Conservation (phyloP, 495 filamentous ascomycete species). For the Penicillium cataractarum region DNA sequence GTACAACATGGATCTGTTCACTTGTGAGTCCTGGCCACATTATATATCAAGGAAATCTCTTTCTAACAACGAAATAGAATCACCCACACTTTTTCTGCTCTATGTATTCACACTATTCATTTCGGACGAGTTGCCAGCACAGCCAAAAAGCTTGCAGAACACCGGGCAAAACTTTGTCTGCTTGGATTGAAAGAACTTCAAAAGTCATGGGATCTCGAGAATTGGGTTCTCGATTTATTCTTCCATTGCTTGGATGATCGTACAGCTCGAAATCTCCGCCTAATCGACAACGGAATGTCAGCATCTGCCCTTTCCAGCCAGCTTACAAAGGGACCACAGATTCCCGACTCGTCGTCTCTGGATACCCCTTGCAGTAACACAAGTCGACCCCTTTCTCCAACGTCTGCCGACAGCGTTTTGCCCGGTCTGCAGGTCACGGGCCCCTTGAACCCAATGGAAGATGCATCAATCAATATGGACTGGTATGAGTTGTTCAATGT, state of each 20-base stretch:
- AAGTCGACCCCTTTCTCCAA: background rate
- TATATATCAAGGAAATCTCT: background rate
- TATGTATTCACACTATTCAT: constrained; percentile 53
- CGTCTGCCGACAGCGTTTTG: background rate
- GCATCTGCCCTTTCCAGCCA: constrained; percentile 4
- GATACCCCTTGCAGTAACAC: background rate
- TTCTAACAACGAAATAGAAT: constrained; percentile 33
- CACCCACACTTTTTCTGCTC: constrained; percentile 50
- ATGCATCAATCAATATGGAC: constrained; percentile 32
- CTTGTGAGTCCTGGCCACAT: constrained; percentile 29
- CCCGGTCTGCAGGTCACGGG: background rate
- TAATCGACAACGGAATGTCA: constrained; percentile 23
- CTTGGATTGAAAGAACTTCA: constrained; percentile 51
- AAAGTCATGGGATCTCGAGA: constrained; percentile 52
- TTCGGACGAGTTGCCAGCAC: constrained; percentile 42
- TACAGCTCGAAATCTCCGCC: constrained; percentile 44
- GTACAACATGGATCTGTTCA: constrained; percentile 51
- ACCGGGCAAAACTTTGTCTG: constrained; percentile 50
- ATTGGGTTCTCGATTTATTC: constrained; percentile 51
- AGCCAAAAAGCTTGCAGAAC: constrained; percentile 47
- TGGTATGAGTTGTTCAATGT: constrained; percentile 44
- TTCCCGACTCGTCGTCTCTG: background rate
- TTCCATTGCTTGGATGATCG: constrained; percentile 50
- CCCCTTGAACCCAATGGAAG: constrained; percentile 11
- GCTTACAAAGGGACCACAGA: background rate